phyloP scores from a whole-genome alignment of 345 rosid species.

The Gossypium mustelinum region DNA sequence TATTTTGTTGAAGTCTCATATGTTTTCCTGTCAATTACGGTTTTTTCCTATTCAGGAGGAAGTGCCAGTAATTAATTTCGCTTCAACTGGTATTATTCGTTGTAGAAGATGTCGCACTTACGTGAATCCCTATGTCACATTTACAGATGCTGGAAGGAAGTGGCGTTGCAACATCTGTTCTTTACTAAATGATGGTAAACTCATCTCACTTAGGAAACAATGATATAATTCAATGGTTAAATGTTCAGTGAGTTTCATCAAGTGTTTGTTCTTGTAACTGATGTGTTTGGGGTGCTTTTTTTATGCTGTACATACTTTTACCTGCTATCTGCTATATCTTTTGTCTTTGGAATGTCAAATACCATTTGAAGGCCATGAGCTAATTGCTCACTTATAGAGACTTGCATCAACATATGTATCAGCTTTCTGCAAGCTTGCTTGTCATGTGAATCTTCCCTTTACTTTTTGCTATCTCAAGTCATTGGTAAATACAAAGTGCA shows the following conservation, averaged over 20 bases:
- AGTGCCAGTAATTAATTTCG: slow-evolving; percentile 86
- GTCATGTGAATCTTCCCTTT: neutral
- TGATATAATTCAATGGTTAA: neutral
- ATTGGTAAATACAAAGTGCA: neutral
- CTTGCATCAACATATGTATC: neutral
- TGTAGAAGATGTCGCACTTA: slow-evolving; percentile 98
- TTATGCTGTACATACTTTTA: neutral
- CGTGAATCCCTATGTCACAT: slow-evolving; percentile 86
- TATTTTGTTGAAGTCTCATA: slow-evolving; percentile 13
- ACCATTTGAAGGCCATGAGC: neutral
- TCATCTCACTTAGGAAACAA: slow-evolving; percentile 5
- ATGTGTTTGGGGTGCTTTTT: neutral
- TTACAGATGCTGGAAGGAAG: slow-evolving; percentile 95
- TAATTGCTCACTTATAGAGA: neutral
- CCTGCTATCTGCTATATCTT: neutral
- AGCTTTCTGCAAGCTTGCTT: neutral
- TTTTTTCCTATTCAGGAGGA: slow-evolving; percentile 65
- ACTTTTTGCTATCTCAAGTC: neutral
- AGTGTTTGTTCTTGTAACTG: slow-evolving; percentile 4
- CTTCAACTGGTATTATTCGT: slow-evolving; percentile 82
- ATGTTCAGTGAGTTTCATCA: neutral
- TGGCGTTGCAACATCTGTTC: slow-evolving; percentile 99
- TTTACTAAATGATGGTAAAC: slow-evolving; percentile 86
- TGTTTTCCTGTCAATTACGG: slow-evolving; percentile 16
- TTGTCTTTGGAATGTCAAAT: neutral